Evolutionary conservation across 768 basidiomycete species (phyloP).

Genomic region (Tylopilus subfusipes): DNA sequence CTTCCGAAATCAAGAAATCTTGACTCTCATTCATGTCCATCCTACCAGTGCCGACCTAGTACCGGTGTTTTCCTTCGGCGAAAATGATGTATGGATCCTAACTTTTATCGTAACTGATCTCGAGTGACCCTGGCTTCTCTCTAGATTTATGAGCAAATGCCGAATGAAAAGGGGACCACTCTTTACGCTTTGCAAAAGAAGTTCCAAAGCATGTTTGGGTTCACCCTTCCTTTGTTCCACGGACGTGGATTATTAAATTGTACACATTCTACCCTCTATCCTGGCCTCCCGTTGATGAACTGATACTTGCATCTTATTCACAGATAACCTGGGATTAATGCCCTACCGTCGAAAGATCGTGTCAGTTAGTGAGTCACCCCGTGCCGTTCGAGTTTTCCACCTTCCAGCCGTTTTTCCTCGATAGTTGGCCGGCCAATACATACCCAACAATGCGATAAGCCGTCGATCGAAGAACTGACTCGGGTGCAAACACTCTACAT

Average conservation of each 20-base stretch:
- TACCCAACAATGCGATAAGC: slow-evolving; percentile 72
- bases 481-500: slow-evolving; percentile 85
- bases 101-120: neutral
- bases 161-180: slow-evolving; percentile 89
- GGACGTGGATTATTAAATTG: slow-evolving; percentile 95
- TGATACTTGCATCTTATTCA: neutral
- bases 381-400: neutral
- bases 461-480: slow-evolving; percentile 75
- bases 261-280: slow-evolving; percentile 36
- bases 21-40: slow-evolving; percentile 2
- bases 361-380: slow-evolving; percentile 78
- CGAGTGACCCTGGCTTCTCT: neutral
- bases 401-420: neutral
- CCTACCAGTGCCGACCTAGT: slow-evolving; percentile 81
- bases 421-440: slow-evolving; percentile 88
- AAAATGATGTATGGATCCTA: slow-evolving; percentile 78
- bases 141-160: slow-evolving; percentile 96
- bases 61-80: slow-evolving; percentile 97
- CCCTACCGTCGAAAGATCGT: slow-evolving; percentile 94
- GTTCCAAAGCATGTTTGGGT: slow-evolving; percentile 91
- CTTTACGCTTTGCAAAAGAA: slow-evolving; percentile 83
- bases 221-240: slow-evolving; percentile 96
- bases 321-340: slow-evolving; percentile 90
- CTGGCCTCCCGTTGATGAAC: neutral
- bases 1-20: neutral